phyloP scores from a whole-genome alignment of 2,329 filamentous ascomycete species.

The Trichoderma sp. region DNA sequence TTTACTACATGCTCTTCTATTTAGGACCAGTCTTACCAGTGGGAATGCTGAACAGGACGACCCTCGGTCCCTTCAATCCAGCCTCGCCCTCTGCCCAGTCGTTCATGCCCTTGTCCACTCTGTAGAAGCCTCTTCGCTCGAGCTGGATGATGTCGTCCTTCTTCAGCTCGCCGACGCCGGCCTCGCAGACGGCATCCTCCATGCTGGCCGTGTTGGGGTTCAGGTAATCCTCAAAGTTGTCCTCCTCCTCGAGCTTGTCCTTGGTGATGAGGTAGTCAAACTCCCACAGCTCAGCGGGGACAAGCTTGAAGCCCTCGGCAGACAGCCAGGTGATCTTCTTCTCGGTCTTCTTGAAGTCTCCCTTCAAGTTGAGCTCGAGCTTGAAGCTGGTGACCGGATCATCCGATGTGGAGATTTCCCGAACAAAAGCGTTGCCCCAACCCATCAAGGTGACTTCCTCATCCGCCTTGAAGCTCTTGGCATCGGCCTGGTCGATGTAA shows the following conservation, averaged over 20 bases:
- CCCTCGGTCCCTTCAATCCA: constrained; percentile 49
- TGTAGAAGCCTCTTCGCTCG: constrained; percentile 89
- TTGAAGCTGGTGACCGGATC: constrained; percentile 69
- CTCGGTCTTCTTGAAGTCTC: constrained; percentile 91
- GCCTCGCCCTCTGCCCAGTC: constrained; percentile 56
- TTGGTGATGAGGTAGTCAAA: constrained; percentile 96
- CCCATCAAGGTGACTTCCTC: constrained; percentile 97
- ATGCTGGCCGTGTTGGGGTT: constrained; percentile 74
- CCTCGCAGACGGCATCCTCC: constrained; percentile 76
- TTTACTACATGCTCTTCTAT: constrained; percentile 20
- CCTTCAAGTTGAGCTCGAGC: constrained; percentile 85
- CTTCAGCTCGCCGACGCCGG: constrained; percentile 76
- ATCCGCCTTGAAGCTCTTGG: constrained; percentile 74
- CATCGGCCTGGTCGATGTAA: constrained; percentile 84
- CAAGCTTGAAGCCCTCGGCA: constrained; percentile 70
- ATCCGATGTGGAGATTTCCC: constrained; percentile 58
- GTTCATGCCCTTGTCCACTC: constrained; percentile 69
- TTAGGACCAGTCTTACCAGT: constrained; percentile 47
- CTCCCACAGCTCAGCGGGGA: constrained; percentile 84
- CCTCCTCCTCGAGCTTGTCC: constrained; percentile 88
- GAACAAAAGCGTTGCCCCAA: constrained; percentile 88
- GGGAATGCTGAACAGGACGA: constrained; percentile 61
- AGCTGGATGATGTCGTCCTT: constrained; percentile 93
- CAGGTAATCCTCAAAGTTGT: constrained; percentile 80
- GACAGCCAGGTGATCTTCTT: constrained; percentile 98